These are phyloP conservation scores for Clavispora santaluciae DNA, from an alignment of 805 yeast genomes.

Conservation along the genomic window DNA sequence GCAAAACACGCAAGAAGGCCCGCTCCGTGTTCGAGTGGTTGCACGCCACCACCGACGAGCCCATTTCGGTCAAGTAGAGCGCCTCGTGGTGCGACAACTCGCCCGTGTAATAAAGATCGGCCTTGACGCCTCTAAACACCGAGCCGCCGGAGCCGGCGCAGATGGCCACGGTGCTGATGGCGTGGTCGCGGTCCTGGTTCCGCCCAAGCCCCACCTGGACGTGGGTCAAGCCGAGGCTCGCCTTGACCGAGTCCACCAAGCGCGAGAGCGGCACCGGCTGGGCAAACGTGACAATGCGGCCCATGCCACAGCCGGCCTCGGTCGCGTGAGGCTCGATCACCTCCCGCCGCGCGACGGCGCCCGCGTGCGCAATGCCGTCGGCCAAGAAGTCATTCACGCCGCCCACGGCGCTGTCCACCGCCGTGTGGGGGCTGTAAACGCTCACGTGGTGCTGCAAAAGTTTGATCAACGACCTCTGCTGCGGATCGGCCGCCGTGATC, in stretches of 20 bases:
- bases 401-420: constrained; percentile 86
- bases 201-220: constrained; percentile 56
- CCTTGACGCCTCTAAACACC: constrained; percentile 56
- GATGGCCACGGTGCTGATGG: constrained; percentile 60
- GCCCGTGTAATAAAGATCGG: constrained; percentile 82
- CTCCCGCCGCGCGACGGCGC: constrained; percentile 22
- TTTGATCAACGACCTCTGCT: constrained; percentile 69
- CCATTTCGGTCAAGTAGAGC: constrained; percentile 62
- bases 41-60: constrained; percentile 67
- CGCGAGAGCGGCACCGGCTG: constrained; percentile 38
- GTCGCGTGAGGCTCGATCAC: constrained; percentile 43
- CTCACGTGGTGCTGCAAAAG: constrained; percentile 74
- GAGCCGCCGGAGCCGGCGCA: constrained; percentile 96
- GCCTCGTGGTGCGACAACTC: constrained; percentile 94
- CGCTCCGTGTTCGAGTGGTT: constrained; percentile 94
- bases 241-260: constrained; percentile 51
- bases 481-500: constrained; percentile 62
- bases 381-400: constrained; percentile 95
- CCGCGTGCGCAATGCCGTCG: constrained; percentile 42
- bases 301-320: constrained; percentile 70
- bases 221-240: constrained; percentile 44
- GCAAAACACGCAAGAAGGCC: constrained; percentile 61
- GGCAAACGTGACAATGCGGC: constrained; percentile 55
- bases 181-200: constrained; percentile 21
- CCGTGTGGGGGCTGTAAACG: constrained; percentile 94